These are phyloP conservation scores for Hymenoscyphus fructigenus DNA, from an alignment of 2,329 filamentous ascomycete genomes.

Conservation along the genomic window DNA sequence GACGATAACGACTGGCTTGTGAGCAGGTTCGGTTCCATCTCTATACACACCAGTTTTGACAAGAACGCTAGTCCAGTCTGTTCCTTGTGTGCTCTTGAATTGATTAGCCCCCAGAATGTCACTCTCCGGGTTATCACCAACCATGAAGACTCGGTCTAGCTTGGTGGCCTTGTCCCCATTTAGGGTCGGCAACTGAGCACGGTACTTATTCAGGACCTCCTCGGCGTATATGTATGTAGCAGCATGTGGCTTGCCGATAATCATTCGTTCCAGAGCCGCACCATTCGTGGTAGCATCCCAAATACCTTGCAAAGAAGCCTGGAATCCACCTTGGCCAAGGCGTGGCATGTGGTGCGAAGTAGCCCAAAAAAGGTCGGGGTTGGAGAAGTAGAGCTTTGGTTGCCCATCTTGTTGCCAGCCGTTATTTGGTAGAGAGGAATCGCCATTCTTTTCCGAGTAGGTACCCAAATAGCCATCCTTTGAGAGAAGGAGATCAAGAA, in stretches of 20 bases:
- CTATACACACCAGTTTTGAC: constrained; percentile 79
- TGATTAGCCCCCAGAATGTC: constrained; percentile 85
- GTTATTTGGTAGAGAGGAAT: constrained; percentile 59
- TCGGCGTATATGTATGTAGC: constrained; percentile 83
- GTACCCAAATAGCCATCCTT: constrained; percentile 79
- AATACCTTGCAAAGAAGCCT: constrained; percentile 74
- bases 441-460: constrained; percentile 68
- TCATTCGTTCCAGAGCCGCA: constrained; percentile 55
- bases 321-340: constrained; percentile 86
- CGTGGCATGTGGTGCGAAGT: constrained; percentile 80
- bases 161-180: constrained; percentile 39
- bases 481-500: constrained; percentile 79
- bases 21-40: constrained; percentile 53
- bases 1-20: constrained; percentile 63
- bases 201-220: constrained; percentile 62
- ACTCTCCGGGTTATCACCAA: constrained; percentile 84
- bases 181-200: constrained; percentile 35
- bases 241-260: constrained; percentile 79
- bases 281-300: constrained; percentile 72
- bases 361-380: constrained; percentile 86
- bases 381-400: constrained; percentile 80
- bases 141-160: constrained; percentile 84
- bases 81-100: constrained; percentile 64
- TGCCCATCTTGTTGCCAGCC: constrained; percentile 83
- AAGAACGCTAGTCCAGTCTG: constrained; percentile 72